Base-by-base conservation (phyloP, 345 rosid species). In the Syzygium jambos region DNA sequence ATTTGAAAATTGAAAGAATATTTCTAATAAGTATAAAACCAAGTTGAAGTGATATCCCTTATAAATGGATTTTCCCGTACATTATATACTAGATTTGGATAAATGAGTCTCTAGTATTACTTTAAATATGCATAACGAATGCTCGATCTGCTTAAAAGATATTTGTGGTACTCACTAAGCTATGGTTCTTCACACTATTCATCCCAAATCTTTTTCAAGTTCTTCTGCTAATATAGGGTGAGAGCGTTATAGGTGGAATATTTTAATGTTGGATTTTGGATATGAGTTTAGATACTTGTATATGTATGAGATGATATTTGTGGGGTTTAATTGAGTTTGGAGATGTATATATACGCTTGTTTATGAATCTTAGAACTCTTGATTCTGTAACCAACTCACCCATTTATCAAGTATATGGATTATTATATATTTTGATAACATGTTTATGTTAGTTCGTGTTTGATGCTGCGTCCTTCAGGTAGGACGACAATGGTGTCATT, bases 211-310 rank as follows among this genome's bases (percentile, higher is more conserved):
- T 25, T 25, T 57, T 25, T 57, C 7, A 29, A 0, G 11, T 16
- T 29, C 11, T 29, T 65, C 0, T 15, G 3, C 43, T 0, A 15
- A 15, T 0, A 22, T 65, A 16, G 43, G 11, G 15, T 16, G 3
- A 4, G 22, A 65, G 12, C 0, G 0, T 38, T 16, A 65, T 30
- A 0, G 3, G 38, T 21, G 19, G 3, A 65, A 8, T 0, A 0
- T 29, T 29, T 63, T 16, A 15, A 2, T 1, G 34, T 15, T 65
- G 38, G 22, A 65, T 65, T 65, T 30, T 30, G 22, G 77, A 65
- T 15, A 30, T 61, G 68, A 61, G 34, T n/a, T 13, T 13, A 27
- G 34, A 27, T 61, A 13, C 68, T 61, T 61, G 9, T 61, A n/a
- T 12, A n/a, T n/a, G 68, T 29, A 30, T 61, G n/a, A 13, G 34